Percentiles rank a stretch among this genome's conserved stretches.
phyloP scores from a whole-genome alignment of 768 basidiomycete genomes.

The Piloderma croceum region DNA sequence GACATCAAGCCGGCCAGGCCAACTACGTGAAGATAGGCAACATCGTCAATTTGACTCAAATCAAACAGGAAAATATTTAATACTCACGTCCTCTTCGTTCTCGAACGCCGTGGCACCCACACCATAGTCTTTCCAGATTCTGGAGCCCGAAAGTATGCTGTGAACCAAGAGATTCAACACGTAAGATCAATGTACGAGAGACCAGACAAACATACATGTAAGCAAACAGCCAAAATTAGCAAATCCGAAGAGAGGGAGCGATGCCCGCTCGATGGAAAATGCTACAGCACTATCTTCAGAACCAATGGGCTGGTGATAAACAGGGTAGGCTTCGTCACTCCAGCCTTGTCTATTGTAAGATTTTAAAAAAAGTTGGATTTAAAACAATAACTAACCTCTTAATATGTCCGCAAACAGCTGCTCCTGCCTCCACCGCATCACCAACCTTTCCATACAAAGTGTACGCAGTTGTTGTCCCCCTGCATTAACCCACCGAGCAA shows the following conservation, averaged over 20 bases:
- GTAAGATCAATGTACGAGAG: background rate
- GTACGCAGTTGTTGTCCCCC: conserved; percentile 28
- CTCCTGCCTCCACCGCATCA: conserved; percentile 26
- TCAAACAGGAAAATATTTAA: conserved; percentile 2
- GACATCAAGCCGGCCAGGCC: conserved; percentile 37
- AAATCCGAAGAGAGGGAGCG: conserved; percentile 40
- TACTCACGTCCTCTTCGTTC: conserved; percentile 35
- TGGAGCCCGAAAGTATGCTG: conserved; percentile 32
- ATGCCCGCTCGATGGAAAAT: conserved; percentile 39
- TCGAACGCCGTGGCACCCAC: conserved; percentile 39
- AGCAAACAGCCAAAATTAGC: conserved; percentile 40
- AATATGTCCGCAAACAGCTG: conserved; percentile 24
- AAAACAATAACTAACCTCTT: conserved; percentile 21
- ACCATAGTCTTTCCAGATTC: conserved; percentile 23
- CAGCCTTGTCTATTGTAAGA: conserved; percentile 18
- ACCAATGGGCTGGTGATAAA: conserved; percentile 28
- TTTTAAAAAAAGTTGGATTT: background rate
- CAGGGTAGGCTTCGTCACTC: conserved; percentile 31
- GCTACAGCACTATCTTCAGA: too few relatives aligned
- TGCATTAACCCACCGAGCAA: conserved; percentile 32
- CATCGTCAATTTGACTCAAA: too few relatives aligned
- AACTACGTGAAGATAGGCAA: too few relatives aligned
- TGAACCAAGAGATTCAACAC: background rate
- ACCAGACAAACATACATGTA: conserved; percentile 24
- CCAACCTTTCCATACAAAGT: conserved; percentile 27